These are phyloP conservation scores for Acer yangbiense DNA, from an alignment of 345 rosid species.

Conservation along the genomic window DNA sequence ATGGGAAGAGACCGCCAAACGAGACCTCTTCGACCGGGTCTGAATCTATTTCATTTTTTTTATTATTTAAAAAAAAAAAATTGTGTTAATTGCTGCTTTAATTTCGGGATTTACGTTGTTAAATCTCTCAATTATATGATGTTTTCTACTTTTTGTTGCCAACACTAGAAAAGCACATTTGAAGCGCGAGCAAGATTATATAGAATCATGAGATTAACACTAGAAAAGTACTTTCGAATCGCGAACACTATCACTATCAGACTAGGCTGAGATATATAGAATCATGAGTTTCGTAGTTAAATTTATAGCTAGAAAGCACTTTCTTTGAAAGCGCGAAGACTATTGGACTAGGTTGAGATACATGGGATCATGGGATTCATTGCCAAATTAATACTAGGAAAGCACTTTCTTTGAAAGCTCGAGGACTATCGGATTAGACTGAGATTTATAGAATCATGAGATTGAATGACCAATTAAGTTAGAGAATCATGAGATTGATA, in stretches of 20 bases:
- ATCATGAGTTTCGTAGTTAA: neutral
- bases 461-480: too few relatives aligned
- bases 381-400: too few relatives aligned
- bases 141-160: neutral
- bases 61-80: neutral
- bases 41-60: neutral
- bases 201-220: too few relatives aligned
- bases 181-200: neutral
- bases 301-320: neutral
- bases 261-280: too few relatives aligned
- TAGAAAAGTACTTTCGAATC: too few relatives aligned
- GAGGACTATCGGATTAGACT: too few relatives aligned
- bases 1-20: conserved; percentile 72
- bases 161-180: neutral
- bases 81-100: neutral
- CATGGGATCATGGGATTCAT: too few relatives aligned
- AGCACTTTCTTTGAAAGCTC: too few relatives aligned
- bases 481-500: too few relatives aligned
- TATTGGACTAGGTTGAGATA: neutral
- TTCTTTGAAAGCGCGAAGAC: neutral
- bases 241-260: too few relatives aligned
- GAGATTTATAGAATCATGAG: too few relatives aligned
- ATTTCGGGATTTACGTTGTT: neutral
- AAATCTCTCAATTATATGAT: neutral
- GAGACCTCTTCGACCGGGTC: conserved; percentile 66